These are phyloP conservation scores for Niveomyces coronatus DNA, from an alignment of 2,329 filamentous ascomycete genomes.

Conservation along the genomic window DNA sequence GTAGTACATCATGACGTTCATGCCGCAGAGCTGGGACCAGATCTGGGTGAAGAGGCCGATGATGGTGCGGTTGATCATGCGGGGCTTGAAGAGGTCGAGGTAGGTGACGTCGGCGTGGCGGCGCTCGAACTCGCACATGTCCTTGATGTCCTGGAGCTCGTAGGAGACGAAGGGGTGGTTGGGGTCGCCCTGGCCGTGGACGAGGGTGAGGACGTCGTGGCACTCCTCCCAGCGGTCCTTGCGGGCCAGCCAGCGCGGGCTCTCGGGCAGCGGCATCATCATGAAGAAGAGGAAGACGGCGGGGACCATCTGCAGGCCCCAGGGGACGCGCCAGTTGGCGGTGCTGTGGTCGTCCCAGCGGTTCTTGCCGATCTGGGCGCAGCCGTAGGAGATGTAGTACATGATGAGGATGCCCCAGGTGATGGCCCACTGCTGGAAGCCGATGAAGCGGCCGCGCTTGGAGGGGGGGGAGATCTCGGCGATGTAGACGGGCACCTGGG, in stretches of 20 bases:
- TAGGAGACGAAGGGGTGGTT: constrained; percentile 54
- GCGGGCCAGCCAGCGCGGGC: constrained; percentile 53
- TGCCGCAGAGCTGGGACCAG: constrained; percentile 46
- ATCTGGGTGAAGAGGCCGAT: constrained; percentile 43
- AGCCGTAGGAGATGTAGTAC: constrained; percentile 59
- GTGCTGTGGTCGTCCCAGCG: constrained; percentile 27
- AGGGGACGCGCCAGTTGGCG: constrained; percentile 52
- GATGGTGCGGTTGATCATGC: constrained; percentile 45
- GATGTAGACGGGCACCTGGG: constrained; percentile 62
- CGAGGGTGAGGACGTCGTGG: constrained; percentile 42
- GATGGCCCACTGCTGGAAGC: constrained; percentile 65
- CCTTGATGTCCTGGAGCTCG: constrained; percentile 63
- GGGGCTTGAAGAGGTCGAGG: constrained; percentile 60
- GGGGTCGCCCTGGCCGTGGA: constrained; percentile 56
- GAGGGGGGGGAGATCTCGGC: constrained; percentile 50
- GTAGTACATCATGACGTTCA: constrained; percentile 57
- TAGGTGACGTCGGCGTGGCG: constrained; percentile 59
- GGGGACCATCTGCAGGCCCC: constrained; percentile 55
- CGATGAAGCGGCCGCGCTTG: constrained; percentile 54
- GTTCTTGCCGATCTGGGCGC: constrained; percentile 42
- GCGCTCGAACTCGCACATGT: constrained; percentile 64
- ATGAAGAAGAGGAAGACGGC: constrained; percentile 48
- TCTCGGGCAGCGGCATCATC: constrained; percentile 50
- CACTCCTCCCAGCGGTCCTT: constrained; percentile 51
- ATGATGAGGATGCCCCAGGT: constrained; percentile 57